Base-by-base conservation (phyloP, 345 rosid species). In the Aquilaria yunnanensis region DNA sequence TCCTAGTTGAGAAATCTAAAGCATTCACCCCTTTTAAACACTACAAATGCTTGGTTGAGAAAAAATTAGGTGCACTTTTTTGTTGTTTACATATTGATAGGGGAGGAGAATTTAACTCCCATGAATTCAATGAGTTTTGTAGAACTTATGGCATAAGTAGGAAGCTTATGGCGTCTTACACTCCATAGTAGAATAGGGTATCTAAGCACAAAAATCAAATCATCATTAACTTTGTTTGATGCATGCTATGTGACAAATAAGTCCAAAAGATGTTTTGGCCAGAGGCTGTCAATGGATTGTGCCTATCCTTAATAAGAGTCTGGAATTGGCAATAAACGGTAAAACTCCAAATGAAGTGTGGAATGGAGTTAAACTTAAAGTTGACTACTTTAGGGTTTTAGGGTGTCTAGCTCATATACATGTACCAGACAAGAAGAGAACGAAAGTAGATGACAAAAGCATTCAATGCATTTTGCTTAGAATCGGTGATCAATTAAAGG, bases 281-380 rank as follows among this genome's bases (percentile, higher is more conserved):
- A 14, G 72, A 61, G 49, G 66, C 55, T 14, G 53, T 45, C n/a
- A 60, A 61, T 60, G 56, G 54, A 47, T 49, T 1, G 31, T 34
- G 10, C 34, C 34, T 54, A 32, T 68, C 1, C 4, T 68, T 0
- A 68, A 68, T 14, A 53, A 10, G 41, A 47, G 47, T 9, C 12
- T 59, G 13, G 55, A n/a, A 2, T 11, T 10, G 12, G 43, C 50
- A 0, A 50, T 68, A 2, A 60, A 68, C 6, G 46, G 61, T 3
- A 61, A n/a, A 43, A 63, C 59, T 8, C 72, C 31, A 3, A 50
- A 68, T 32, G 65, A 67, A 8, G 45, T 29, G 0, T 67, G 14
- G 56, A 43, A 9, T 31, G 61, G 55, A 1, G 30, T 29, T 0
- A 56, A 62, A 4, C 67, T 67, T 0, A 54, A 9, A 0, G 62